Conservation (phyloP, 2,329 filamentous ascomycete species). For the Curvularia eragrostidis region DNA sequence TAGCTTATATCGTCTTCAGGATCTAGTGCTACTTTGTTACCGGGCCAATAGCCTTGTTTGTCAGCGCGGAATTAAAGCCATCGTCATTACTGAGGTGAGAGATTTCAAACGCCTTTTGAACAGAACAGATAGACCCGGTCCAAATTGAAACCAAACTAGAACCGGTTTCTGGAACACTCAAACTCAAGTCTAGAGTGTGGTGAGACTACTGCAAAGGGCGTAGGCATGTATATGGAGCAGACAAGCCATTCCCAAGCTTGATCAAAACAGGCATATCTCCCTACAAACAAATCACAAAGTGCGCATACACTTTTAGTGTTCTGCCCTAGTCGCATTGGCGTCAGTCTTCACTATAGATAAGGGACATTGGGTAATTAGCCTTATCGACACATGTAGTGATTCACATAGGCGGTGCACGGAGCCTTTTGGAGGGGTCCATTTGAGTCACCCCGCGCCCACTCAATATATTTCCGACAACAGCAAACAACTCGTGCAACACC, state of each 20-base stretch:
- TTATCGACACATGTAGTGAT: slow-evolving; percentile 30
- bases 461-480: slow-evolving; percentile 37
- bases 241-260: not conserved
- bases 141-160: not conserved
- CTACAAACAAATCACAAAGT: not conserved
- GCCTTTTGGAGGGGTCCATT: slow-evolving; percentile 19
- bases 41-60: slow-evolving; percentile 23
- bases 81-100: not conserved
- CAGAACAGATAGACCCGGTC: no score
- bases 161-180: not conserved
- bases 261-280: not conserved
- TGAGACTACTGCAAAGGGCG: not conserved
- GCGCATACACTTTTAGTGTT: not conserved
- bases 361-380: slow-evolving; percentile 12
- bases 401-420: slow-evolving; percentile 22
- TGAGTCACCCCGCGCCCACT: slow-evolving; percentile 35
- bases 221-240: not conserved
- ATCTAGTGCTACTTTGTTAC: not conserved
- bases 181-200: not conserved
- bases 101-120: not conserved
- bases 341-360: slow-evolving; percentile 26
- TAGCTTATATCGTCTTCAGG: not conserved
- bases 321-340: not conserved
- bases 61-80: slow-evolving; percentile 41
- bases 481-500: slow-evolving; percentile 22